Percentiles rank a stretch among this genome's conserved stretches.
Evolutionary conservation across 352 stramenopile species (phyloP).

Genomic region (Aphanomyces astaci): DNA sequence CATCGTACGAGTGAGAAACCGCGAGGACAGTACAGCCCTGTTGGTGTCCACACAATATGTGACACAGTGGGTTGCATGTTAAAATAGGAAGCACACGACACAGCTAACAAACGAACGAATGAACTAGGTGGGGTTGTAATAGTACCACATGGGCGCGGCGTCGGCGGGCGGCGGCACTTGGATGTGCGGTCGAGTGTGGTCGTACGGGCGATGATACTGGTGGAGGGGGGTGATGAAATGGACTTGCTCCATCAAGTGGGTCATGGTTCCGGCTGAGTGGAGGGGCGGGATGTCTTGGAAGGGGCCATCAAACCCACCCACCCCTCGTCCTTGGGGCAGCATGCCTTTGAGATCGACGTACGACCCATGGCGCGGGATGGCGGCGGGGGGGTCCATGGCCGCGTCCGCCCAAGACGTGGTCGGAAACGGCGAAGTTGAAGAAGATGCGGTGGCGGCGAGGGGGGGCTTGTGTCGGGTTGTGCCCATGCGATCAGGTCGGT

Average conservation of each 20-base stretch:
- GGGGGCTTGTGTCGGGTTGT: neutral
- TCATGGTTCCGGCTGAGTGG: neutral
- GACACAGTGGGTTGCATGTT: constrained; percentile 14
- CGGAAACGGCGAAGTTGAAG: neutral
- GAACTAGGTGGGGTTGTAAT: neutral
- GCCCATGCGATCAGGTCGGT: constrained; percentile 10
- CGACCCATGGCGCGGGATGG: too few relatives aligned
- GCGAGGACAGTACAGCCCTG: too few relatives aligned
- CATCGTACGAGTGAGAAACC: too few relatives aligned
- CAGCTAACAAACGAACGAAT: neutral
- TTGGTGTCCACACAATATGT: too few relatives aligned
- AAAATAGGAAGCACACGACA: neutral
- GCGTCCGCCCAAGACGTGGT: neutral
- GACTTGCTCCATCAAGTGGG: neutral
- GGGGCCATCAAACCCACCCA: too few relatives aligned
- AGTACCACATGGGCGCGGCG: constrained; percentile 12
- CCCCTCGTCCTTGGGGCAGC: neutral
- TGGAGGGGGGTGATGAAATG: neutral
- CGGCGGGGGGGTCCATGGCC: too few relatives aligned
- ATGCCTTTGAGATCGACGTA: neutral
- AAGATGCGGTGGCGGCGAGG: neutral
- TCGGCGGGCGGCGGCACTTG: neutral
- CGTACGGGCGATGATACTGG: neutral
- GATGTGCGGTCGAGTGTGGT: neutral
- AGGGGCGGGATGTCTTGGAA: neutral